Percentiles rank a stretch among this genome's conserved stretches.
Evolutionary conservation across 2,329 filamentous ascomycete genomes (phyloP).

Genomic region (Phoma sp.): DNA sequence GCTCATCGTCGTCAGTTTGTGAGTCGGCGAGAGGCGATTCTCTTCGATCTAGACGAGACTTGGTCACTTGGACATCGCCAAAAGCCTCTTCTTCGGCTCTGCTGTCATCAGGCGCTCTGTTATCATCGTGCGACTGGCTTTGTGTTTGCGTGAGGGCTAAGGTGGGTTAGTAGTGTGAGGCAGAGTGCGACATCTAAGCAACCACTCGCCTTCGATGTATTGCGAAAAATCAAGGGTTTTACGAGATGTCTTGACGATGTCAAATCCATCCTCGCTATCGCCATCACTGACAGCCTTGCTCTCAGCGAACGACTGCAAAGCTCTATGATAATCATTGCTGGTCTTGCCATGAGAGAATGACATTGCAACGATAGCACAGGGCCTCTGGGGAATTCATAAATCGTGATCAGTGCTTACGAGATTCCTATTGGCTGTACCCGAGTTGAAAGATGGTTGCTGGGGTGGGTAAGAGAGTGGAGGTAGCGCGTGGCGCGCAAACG

Average conservation of each 20-base stretch:
- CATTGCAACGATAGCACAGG: slow-evolving; percentile 16
- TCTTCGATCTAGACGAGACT: neutral
- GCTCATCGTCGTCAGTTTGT: slow-evolving; percentile 17
- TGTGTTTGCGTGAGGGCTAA: slow-evolving; percentile 37
- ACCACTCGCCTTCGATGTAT: slow-evolving; percentile 38
- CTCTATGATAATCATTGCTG: slow-evolving; percentile 22
- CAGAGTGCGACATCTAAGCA: neutral
- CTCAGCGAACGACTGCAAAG: slow-evolving; percentile 33
- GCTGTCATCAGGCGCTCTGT: neutral
- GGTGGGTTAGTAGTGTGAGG: slow-evolving; percentile 11
- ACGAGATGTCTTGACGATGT: slow-evolving; percentile 46
- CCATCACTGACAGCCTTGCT: slow-evolving; percentile 33
- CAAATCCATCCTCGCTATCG: slow-evolving; percentile 52
- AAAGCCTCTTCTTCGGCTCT: slow-evolving; percentile 1
- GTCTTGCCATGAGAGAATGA: slow-evolving; percentile 20
- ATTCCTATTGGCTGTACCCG: too few species aligned
- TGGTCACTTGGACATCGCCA: slow-evolving; percentile 18
- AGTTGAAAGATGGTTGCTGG: neutral
- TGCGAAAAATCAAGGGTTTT: slow-evolving; percentile 43
- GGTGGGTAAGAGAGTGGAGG: neutral
- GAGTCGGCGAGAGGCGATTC: slow-evolving; percentile 4
- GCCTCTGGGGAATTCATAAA: neutral
- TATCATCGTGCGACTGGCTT: slow-evolving; percentile 28
- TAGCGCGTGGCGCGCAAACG: slow-evolving; percentile 20
- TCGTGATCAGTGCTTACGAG: too few species aligned